Base-by-base conservation (phyloP, 352 stramenopile genomes). In the Pythium sukuiense region DNA sequence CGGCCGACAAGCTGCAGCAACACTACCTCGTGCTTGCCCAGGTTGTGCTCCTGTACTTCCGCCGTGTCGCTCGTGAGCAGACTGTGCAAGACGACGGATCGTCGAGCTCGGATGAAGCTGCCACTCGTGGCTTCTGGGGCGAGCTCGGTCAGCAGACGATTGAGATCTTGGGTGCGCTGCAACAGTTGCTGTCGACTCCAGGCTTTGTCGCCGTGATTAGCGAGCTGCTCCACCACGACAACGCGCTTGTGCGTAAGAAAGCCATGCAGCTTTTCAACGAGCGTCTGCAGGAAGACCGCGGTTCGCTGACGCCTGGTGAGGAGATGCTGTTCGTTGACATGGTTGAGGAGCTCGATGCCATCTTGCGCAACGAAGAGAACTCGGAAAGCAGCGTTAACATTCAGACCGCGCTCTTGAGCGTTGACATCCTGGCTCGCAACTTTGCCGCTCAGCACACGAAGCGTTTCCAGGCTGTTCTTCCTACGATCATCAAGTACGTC, bases 191-290 rank as follows among this genome's bases (percentile, higher is more conserved):
- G 61, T 94, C 88, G 5, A 93, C 87, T 2, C 88, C 88, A 13
- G 83, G 85, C 39, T 96, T 96, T 43, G 79, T 96, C 3, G 87
- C 88, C 11, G 80, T 96, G 14, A 95, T 95, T 29, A 77, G 83
- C 18, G 88, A 95, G 57, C 55, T 96, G 41, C 59, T 96, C 39
- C 88, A 90, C 59, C 88, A 96, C 64, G 87, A 95, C 41, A 92
- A 92, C 63, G 86, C 80, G 26, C 64, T 93, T n/a, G 85, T 96
- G 50, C 88, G 88, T 30, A 92, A 93, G 69, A 92, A 92, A 64
- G 88, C 88, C 6, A 92, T 96, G 81, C 85, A 94, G 72, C 71
- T 96, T 16, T 93, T 96, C 55, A 95, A 95, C 62, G 87, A 93
- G 55, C 85, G 86, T 8, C 75, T 96, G 2, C 79, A 93, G 27